A percentile compares a stretch with the other conserved stretches of the same genome.
Conservation (phyloP, 345 rosid genomes). For the Raphanus raphanistrum region DNA sequence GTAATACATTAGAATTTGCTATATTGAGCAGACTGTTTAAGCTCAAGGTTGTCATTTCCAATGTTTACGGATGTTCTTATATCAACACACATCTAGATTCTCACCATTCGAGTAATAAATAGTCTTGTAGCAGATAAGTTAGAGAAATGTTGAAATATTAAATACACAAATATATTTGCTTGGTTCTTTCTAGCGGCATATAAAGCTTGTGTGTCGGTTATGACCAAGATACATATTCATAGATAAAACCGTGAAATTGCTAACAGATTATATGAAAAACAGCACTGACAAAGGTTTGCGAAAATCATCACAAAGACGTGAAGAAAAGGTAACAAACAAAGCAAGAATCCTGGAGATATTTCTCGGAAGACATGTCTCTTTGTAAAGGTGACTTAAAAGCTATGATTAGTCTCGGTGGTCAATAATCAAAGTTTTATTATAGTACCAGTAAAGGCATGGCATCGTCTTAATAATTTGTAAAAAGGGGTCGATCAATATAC, state of each 20-base stretch:
- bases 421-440: background rate
- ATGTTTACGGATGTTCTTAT: no score
- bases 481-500: background rate
- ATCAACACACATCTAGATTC: no score
- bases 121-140: background rate
- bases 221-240: background rate
- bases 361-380: constrained; percentile 31
- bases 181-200: background rate
- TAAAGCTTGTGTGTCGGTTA: constrained; percentile 2
- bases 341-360: constrained; percentile 26
- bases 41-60: no score
- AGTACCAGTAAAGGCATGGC: background rate
- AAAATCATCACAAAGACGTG: constrained; percentile 46
- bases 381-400: constrained; percentile 40
- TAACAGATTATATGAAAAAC: background rate
- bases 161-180: background rate
- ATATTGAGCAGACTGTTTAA: no score
- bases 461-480: background rate
- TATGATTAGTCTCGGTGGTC: constrained; percentile 21
- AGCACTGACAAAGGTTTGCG: constrained; percentile 50
- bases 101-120: no score
- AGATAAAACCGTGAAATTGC: background rate
- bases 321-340: constrained; percentile 8
- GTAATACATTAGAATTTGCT: no score
- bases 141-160: background rate